Evolutionary conservation across 2,329 filamentous ascomycete species (phyloP), one percentile per base, ranked within the genome.

Genomic region (Fusarium stilboides): DNA sequence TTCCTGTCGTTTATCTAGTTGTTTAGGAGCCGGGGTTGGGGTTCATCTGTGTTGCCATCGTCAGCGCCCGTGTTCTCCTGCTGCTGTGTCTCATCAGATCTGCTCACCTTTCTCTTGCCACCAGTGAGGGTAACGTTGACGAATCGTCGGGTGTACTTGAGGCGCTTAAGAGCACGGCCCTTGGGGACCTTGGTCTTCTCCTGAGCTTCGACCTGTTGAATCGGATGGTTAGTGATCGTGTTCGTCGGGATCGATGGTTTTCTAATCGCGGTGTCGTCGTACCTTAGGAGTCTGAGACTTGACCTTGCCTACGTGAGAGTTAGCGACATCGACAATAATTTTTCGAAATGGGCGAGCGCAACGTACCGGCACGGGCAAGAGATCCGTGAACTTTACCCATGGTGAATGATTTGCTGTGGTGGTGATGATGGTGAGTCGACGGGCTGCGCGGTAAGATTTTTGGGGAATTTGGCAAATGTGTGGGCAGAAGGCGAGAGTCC

Each of bases 131-230:
- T 96, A 82, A 98, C 94, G 87, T 98, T 98, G 77, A 98, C 94
- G 88, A 98, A 98, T 80, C 95, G 94, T 83, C 95, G 92, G 78
- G 94, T 97, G 90, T 98, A 98, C 84, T 89, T 91, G 83, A 97
- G 91, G 81, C 95, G 91, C 94, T 98, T 98, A 87, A 96, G 94
- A 77, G 95, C 95, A 81, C 95, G 94, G 81, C 95, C 95, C 91
- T 98, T 98, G 82, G 95, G 94, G 78, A 87, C 89, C 92, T 98
- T 98, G 86, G 92, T 88, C 92, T 97, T 97, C 91, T 98, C 94
- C 86, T 94, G 92, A 64, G 88, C 85, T 86, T 96, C 93, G 84
- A 95, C 92, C 92, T 94, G 65, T 77, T 69, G 58, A 47, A 20
- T 55, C 64, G 22, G 31, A 64, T 75, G 62, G 74, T 80, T 68